Base-by-base conservation (phyloP, 2,329 filamentous ascomycete genomes). In the Penicillium digitatum region DNA sequence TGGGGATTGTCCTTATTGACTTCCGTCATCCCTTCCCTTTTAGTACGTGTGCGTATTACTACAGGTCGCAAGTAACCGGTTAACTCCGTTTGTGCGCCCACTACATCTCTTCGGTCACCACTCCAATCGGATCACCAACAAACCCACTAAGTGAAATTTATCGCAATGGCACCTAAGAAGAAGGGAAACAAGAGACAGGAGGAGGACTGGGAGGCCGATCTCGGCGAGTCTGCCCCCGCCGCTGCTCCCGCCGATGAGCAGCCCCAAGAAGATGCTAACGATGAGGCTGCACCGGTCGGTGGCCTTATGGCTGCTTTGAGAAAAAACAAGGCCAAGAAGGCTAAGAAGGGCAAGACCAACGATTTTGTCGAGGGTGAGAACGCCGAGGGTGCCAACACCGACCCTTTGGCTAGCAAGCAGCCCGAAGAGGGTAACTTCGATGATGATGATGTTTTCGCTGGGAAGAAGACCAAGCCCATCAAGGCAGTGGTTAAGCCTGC, bases 151-250 rank as follows among this genome's bases (percentile, higher is more conserved):
- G 22, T 3, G 29, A 44, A 26, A 40, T 26, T 22, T 26, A 57
- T 51, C 50, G 72, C 75, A 58, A 97, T 96, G 93, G 79, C 92
- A 70, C 92, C 92, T 60, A 96, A 96, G 81, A 95, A 94, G 82
- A 96, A 96, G 84, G 88, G 87, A 73, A 88, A 87, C 77, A 95
- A 93, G 81, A 87, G 85, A 73, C 84, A 81, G 71, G 84, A 89
- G 71, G 90, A 96, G 69, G 90, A 96, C 81, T 96, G 93, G 93
- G 94, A 97, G 75, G 86, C 89, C 53, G 91, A 96, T 61, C 81
- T 96, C 52, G 92, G 91, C 68, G 93, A 96, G 78, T 79, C 81
- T 58, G 79, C 81, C 48, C 77, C 82, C 57, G 75, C 76, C 38
- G 69, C 71, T 49, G 73, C 76, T 56, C 76, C 74, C 44, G 74